Percentiles rank a stretch among this genome's conserved stretches.
Conservation (phyloP, 2,329 filamentous ascomycete species). For the Diplodia seriata region DNA sequence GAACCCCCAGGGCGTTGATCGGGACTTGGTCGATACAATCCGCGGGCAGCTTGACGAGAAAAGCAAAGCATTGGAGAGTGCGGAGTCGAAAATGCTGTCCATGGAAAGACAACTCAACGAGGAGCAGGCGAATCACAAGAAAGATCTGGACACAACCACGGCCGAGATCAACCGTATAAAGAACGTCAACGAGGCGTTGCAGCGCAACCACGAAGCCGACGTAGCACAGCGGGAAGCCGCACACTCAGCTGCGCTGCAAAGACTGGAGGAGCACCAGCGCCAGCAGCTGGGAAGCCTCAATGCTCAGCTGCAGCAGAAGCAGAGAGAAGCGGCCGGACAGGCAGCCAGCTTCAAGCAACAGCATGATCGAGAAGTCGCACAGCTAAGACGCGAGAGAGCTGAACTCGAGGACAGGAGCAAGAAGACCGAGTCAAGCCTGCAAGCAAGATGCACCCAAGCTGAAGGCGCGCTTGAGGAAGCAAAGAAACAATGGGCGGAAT, state of each 20-base stretch:
- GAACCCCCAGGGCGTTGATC: slow-evolving; percentile 89
- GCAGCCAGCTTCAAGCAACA: slow-evolving; percentile 44
- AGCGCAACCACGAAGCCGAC: slow-evolving; percentile 73
- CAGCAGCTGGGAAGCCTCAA: slow-evolving; percentile 49
- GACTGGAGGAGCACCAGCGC: slow-evolving; percentile 58
- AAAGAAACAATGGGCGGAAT: slow-evolving; percentile 48
- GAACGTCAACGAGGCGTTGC: slow-evolving; percentile 72
- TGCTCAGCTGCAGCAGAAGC: slow-evolving; percentile 45
- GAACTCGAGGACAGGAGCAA: slow-evolving; percentile 42
- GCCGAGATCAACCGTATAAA: slow-evolving; percentile 62
- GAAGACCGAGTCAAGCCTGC: slow-evolving; percentile 36
- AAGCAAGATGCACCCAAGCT: slow-evolving; percentile 37
- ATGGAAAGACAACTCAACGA: slow-evolving; percentile 69
- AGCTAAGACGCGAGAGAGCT: slow-evolving; percentile 37
- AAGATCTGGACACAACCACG: slow-evolving; percentile 60
- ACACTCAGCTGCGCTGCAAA: slow-evolving; percentile 43
- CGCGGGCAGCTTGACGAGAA: slow-evolving; percentile 79
- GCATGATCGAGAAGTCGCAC: slow-evolving; percentile 44
- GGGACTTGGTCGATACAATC: slow-evolving; percentile 87
- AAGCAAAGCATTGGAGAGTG: slow-evolving; percentile 63
- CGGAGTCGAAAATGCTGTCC: slow-evolving; percentile 63
- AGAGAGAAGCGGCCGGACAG: slow-evolving; percentile 41
- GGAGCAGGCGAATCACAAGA: slow-evolving; percentile 74
- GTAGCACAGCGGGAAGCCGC: slow-evolving; percentile 57
- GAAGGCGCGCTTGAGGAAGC: slow-evolving; percentile 23